Conservation (phyloP, 371 early-diverging fungal genomes). For the Circinella umbellata region DNA sequence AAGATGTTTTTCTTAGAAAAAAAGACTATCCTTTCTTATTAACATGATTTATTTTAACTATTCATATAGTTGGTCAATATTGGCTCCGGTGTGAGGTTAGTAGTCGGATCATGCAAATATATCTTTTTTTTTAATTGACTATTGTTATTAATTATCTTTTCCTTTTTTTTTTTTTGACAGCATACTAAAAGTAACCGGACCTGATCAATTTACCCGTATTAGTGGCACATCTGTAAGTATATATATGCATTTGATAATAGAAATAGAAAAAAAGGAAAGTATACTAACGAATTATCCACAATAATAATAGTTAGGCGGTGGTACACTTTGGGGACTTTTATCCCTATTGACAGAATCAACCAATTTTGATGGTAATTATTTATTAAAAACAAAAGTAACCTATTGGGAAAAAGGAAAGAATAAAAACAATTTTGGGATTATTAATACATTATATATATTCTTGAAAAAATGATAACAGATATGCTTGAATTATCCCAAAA, state of each 20-base stretch:
- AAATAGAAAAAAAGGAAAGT: neutral
- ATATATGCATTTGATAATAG: neutral
- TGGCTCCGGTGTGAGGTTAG: constrained; percentile 86
- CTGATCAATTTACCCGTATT: constrained; percentile 81
- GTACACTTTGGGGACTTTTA: constrained; percentile 96
- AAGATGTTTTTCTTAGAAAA: too few species aligned
- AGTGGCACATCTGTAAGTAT: constrained; percentile 87
- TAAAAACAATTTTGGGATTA: too few species aligned
- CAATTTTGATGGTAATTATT: constrained; percentile 79
- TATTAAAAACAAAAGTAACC: neutral
- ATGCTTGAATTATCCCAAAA: constrained; percentile 92
- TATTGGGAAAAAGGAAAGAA: too few species aligned
- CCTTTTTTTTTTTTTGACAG: constrained; percentile 26
- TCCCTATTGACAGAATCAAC: constrained; percentile 82
- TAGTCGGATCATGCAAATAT: neutral
- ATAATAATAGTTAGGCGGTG: constrained; percentile 83
- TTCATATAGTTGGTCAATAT: constrained; percentile 82
- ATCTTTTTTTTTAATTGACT: neutral
- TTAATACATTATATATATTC: too few species aligned
- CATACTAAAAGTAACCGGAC: constrained; percentile 85
- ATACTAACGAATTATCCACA: neutral
- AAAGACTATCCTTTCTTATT: too few species aligned
- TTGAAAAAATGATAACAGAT: constrained; percentile 48
- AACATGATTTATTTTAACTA: constrained; percentile 1
- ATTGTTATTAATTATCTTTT: neutral